A percentile compares a stretch with the other conserved stretches of the same genome.
These are phyloP conservation scores for Malus sylvestris DNA, from an alignment of 306 rosid species.

Conservation along the genomic window DNA sequence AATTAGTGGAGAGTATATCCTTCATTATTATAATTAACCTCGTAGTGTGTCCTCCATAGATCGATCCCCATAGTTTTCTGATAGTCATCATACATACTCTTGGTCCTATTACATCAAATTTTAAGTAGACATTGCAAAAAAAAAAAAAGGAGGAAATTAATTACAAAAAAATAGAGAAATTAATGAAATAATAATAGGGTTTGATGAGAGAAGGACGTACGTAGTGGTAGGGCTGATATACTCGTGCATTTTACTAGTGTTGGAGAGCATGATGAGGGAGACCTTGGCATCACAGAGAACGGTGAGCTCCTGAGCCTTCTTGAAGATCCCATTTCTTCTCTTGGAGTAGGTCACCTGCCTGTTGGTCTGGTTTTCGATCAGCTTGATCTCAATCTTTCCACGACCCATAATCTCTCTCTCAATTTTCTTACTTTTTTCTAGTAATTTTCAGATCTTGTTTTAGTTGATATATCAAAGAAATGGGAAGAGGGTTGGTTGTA, in stretches of 20 bases:
- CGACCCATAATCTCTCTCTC: slow-evolving; percentile 38
- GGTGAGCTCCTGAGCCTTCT: slow-evolving; percentile 88
- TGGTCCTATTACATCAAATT: slow-evolving; percentile 29
- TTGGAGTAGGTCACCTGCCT: slow-evolving; percentile 89
- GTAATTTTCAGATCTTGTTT: not conserved
- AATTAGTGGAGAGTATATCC: not conserved
- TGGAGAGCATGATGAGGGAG: slow-evolving; percentile 76
- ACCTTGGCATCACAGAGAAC: slow-evolving; percentile 87
- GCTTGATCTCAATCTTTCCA: slow-evolving; percentile 76
- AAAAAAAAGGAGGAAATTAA: not conserved
- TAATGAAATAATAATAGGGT: not conserved
- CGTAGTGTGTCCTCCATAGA: slow-evolving; percentile 67
- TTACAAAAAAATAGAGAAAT: not conserved
- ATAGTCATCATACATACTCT: slow-evolving; percentile 57
- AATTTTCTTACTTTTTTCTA: not conserved
- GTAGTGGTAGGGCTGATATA: slow-evolving; percentile 47
- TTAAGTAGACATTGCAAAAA: not conserved
- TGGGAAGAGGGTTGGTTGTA: not conserved
- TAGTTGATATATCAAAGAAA: not conserved
- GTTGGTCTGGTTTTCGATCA: slow-evolving; percentile 73
- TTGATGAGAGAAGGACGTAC: slow-evolving; percentile 21
- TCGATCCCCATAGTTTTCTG: slow-evolving; percentile 46
- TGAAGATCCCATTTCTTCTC: slow-evolving; percentile 70
- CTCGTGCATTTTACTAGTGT: slow-evolving; percentile 51
- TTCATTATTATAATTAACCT: slow-evolving; percentile 34